Evolutionary conservation across 331 rosid species (phyloP).

Genomic region (Pyracantha coccinea): DNA sequence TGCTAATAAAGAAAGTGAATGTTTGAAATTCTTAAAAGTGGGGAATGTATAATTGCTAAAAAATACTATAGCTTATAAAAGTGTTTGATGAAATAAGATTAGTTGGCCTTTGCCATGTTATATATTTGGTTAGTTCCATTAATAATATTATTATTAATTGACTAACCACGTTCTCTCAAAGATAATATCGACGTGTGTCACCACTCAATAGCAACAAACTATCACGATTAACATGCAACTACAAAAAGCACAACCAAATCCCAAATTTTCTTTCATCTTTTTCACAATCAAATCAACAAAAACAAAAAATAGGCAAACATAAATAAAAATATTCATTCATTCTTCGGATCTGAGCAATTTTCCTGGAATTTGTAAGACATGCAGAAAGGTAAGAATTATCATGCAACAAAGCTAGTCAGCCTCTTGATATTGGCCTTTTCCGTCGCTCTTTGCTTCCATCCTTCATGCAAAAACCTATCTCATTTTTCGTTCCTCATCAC

Average conservation of each 20-base stretch:
- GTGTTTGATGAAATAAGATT: too few species aligned
- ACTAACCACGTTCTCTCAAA: too few species aligned
- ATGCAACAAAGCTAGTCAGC: neutral
- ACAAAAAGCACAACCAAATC: neutral
- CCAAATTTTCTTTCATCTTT: neutral
- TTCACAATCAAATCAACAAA: neutral
- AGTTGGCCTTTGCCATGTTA: too few species aligned
- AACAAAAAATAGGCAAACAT: too few species aligned
- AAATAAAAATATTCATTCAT: neutral
- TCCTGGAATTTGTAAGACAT: slow-evolving; percentile 28
- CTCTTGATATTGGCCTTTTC: slow-evolving; percentile 2
- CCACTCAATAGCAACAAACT: neutral
- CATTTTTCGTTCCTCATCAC: slow-evolving; percentile 6
- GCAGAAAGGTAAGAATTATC: slow-evolving; percentile 46
- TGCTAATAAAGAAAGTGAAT: too few species aligned
- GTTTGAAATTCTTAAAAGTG: too few species aligned
- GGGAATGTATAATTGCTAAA: too few species aligned
- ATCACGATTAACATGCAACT: neutral
- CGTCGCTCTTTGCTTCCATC: neutral
- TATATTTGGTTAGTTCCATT: too few species aligned
- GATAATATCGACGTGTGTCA: neutral
- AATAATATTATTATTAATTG: neutral
- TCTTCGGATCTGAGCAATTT: neutral
- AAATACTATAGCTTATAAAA: too few species aligned
- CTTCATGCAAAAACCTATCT: neutral